These are phyloP conservation scores for Pholiota microspora DNA, from an alignment of 768 basidiomycete genomes.

Conservation along the genomic window DNA sequence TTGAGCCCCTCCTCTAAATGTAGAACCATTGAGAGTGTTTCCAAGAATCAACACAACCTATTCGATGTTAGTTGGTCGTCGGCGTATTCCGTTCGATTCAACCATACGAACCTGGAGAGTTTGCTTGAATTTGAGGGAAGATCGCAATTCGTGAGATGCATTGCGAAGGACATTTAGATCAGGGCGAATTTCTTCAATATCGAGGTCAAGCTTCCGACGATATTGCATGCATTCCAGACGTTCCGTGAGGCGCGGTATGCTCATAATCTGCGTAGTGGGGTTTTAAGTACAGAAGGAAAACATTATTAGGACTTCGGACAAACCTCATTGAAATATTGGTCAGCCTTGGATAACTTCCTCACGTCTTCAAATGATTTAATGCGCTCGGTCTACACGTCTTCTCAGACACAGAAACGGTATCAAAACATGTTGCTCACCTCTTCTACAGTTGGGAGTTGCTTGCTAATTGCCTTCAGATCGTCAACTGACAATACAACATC, in stretches of 20 bases:
- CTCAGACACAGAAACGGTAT: constrained; percentile 1
- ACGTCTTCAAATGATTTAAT: constrained; percentile 72
- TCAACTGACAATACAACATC: constrained; percentile 70
- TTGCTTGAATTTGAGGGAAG: constrained; percentile 62
- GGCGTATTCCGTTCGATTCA: no score
- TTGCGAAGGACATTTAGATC: constrained; percentile 73
- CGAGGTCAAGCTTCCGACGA: constrained; percentile 76
- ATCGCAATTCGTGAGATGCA: constrained; percentile 67
- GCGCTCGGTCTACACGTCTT: constrained; percentile 46
- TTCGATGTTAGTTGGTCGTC: background rate
- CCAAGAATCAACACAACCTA: constrained; percentile 77
- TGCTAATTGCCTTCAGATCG: constrained; percentile 70
- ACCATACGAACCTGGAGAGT: constrained; percentile 64
- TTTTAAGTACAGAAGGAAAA: background rate
- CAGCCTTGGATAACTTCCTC: constrained; percentile 74
- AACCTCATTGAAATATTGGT: constrained; percentile 81
- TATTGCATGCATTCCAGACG: constrained; percentile 84
- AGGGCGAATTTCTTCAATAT: constrained; percentile 80
- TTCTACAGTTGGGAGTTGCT: constrained; percentile 76
- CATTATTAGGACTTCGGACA: constrained; percentile 8
- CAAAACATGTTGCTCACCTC: constrained; percentile 50
- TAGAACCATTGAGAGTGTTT: constrained; percentile 79
- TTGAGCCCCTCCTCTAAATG: constrained; percentile 77
- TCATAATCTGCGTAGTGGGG: constrained; percentile 57
- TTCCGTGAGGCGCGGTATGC: constrained; percentile 70